phyloP scores from a whole-genome alignment of 139 green algal species.

The Tetradesmus lagerheimii region DNA sequence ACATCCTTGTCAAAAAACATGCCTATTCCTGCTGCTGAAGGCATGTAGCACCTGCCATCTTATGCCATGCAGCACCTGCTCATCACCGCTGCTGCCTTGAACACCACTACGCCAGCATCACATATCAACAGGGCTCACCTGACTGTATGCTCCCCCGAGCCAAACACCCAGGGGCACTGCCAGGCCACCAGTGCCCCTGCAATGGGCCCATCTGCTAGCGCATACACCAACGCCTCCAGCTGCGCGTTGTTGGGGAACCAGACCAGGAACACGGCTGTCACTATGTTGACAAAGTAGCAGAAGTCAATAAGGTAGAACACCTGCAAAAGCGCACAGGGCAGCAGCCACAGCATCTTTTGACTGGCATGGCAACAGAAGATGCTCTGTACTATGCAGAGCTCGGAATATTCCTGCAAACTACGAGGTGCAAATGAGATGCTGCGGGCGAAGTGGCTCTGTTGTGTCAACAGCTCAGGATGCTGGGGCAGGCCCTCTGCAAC shows the following conservation, averaged over 20 bases:
- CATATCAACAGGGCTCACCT: conserved; percentile 59
- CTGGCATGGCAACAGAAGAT: not conserved
- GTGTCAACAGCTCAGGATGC: not conserved
- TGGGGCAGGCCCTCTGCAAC: not conserved
- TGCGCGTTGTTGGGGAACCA: conserved; percentile 1
- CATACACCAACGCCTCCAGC: conserved; percentile 58
- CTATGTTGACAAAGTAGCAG: conserved; percentile 67
- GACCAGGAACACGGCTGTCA: conserved; percentile 52
- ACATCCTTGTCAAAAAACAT: too few species aligned
- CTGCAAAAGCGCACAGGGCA: conserved; percentile 11
- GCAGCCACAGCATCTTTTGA: not conserved
- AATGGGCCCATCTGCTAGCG: conserved; percentile 72
- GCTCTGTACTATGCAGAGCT: not conserved
- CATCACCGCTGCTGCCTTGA: too few species aligned
- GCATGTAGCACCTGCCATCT: too few species aligned
- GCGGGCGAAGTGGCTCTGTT: not conserved
- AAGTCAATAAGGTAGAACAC: conserved; percentile 72
- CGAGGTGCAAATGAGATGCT: not conserved
- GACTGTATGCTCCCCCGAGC: conserved; percentile 57
- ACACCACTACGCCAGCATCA: not conserved
- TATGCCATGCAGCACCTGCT: too few species aligned
- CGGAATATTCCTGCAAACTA: not conserved
- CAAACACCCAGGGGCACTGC: conserved; percentile 74
- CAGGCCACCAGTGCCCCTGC: conserved; percentile 68
- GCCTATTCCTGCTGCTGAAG: too few species aligned